phyloP scores from a whole-genome alignment of 345 rosid species.

The Durio zibethinus region DNA sequence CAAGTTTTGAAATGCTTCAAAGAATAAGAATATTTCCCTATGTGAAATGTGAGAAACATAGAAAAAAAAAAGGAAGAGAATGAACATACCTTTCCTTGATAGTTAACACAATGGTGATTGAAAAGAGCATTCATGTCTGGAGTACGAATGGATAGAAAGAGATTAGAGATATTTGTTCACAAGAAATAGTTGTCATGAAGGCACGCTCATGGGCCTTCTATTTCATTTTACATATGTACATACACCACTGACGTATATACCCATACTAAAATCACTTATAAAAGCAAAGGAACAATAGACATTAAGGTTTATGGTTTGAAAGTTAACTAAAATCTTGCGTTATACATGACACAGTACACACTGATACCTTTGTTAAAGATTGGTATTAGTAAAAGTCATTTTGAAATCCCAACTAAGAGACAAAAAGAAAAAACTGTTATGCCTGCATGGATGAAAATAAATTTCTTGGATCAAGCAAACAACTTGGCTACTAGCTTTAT shows the following conservation, averaged over 20 bases:
- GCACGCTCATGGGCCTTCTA: background rate
- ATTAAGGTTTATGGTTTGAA: background rate
- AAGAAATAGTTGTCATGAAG: constrained; percentile 9
- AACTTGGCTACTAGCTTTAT: background rate
- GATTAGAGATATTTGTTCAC: constrained; percentile 9
- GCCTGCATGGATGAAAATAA: background rate
- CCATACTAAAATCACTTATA: background rate
- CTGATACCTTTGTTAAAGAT: background rate
- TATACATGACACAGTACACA: background rate
- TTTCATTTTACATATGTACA: background rate
- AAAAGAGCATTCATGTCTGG: constrained; percentile 82
- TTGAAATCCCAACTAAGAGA: background rate
- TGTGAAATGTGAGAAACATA: background rate
- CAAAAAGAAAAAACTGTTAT: background rate
- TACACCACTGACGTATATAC: background rate
- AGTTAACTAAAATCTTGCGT: background rate
- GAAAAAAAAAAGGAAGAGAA: constrained; percentile 1
- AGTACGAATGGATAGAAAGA: constrained; percentile 15
- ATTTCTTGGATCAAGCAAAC: background rate
- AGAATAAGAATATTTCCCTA: background rate
- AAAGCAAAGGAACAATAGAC: background rate
- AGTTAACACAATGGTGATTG: constrained; percentile 61
- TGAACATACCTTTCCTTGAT: constrained; percentile 73
- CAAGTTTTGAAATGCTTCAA: background rate
- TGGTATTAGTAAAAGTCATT: background rate